Conservation (phyloP, 352 stramenopile species). For the Pythium dissotocum region DNA sequence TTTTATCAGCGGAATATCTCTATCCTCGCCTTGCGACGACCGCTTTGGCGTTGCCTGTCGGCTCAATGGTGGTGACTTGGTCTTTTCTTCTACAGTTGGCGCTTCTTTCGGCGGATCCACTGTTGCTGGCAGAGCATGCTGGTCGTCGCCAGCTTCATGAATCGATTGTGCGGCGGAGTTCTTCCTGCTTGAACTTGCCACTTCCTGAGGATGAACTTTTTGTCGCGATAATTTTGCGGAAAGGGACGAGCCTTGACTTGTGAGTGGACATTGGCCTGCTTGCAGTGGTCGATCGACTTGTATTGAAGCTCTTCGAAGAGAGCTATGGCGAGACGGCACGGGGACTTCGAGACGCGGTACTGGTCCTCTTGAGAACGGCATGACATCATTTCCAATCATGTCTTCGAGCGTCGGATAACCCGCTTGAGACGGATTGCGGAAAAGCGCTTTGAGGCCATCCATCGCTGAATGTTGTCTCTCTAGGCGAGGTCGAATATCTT, state of each 20-base stretch:
- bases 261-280: background rate
- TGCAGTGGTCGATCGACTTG: background rate
- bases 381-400: slow-evolving; percentile 6
- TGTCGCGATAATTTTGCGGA: background rate
- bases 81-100: background rate
- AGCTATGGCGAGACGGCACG: background rate
- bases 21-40: background rate
- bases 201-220: slow-evolving; percentile 7
- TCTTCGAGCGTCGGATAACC: slow-evolving; percentile 11
- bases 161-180: background rate
- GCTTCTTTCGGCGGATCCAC: background rate
- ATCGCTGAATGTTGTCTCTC: slow-evolving; percentile 13
- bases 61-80: background rate
- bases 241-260: background rate
- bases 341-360: background rate
- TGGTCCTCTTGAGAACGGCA: slow-evolving; percentile 10
- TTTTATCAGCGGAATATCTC: background rate
- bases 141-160: background rate
- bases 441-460: slow-evolving; percentile 23
- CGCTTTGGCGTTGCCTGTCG: background rate
- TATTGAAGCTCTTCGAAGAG: background rate
- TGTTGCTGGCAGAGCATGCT: background rate
- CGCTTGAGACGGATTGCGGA: slow-evolving; percentile 8
- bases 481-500: slow-evolving; percentile 20
- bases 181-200: background rate